phyloP scores from a whole-genome alignment of 2,329 filamentous ascomycete genomes.

The Diaporthe citrichinensis region DNA sequence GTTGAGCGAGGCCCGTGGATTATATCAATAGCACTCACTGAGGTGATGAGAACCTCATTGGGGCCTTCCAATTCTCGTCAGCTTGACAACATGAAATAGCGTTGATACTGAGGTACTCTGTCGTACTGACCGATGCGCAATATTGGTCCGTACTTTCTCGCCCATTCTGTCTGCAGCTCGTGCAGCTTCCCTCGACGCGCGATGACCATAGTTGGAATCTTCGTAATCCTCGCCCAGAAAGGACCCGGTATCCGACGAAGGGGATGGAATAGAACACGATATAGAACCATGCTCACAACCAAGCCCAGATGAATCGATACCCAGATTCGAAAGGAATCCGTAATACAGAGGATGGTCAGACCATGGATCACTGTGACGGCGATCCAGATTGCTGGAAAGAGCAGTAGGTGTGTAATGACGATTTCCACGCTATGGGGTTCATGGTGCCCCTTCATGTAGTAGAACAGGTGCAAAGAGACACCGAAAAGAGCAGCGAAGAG shows the following conservation, averaged over 20 bases:
- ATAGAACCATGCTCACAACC: background rate
- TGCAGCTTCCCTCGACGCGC: background rate
- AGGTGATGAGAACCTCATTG: background rate
- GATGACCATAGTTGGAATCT: background rate
- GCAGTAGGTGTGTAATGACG: background rate
- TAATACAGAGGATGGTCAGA: background rate
- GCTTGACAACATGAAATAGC: too few relatives aligned
- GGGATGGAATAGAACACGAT: background rate
- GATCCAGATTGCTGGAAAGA: background rate
- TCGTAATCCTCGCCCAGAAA: conserved; percentile 1
- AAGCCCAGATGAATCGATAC: background rate
- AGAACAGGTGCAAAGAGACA: background rate
- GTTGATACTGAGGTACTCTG: too few relatives aligned
- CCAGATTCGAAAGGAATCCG: background rate
- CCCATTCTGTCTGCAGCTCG: background rate
- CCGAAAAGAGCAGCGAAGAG: background rate
- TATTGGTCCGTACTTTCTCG: background rate
- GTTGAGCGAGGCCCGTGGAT: background rate
- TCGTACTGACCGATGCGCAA: background rate
- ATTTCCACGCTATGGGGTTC: background rate
- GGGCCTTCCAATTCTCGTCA: background rate
- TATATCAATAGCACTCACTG: background rate
- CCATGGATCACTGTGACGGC: background rate
- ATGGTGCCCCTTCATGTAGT: background rate
- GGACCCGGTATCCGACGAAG: background rate